Conservation (phyloP, 2,329 filamentous ascomycete genomes). For the Epichloe festucae region DNA sequence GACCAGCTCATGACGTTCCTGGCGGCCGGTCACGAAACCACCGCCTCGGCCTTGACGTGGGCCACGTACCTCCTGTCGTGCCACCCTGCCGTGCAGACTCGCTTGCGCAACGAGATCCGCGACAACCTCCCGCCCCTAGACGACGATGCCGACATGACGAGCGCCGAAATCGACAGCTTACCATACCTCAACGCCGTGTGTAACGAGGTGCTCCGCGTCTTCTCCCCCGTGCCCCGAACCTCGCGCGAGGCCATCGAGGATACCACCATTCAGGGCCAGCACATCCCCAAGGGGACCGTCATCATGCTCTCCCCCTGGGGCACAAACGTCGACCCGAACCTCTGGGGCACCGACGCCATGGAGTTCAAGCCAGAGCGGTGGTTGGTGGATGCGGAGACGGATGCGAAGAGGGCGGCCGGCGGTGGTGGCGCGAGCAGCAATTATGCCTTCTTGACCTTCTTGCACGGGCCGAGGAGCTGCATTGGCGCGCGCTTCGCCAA, state of each 20-base stretch:
- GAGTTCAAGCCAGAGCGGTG: slow-evolving; percentile 72
- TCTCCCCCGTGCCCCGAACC: slow-evolving; percentile 58
- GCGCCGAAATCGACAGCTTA: slow-evolving; percentile 52
- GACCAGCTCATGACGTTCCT: slow-evolving; percentile 89
- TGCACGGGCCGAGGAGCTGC: slow-evolving; percentile 76
- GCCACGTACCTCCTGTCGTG: slow-evolving; percentile 55
- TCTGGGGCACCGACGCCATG: slow-evolving; percentile 67
- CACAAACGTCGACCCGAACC: slow-evolving; percentile 51
- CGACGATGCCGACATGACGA: slow-evolving; percentile 23
- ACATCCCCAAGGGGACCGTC: slow-evolving; percentile 57
- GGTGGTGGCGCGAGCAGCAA: slow-evolving; percentile 59
- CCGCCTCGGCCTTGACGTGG: slow-evolving; percentile 65
- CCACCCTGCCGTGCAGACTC: slow-evolving; percentile 50
- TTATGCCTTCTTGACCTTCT: slow-evolving; percentile 67
- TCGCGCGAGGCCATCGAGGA: slow-evolving; percentile 51
- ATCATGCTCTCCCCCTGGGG: slow-evolving; percentile 55
- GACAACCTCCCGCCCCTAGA: slow-evolving; percentile 39
- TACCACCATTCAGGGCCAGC: slow-evolving; percentile 50
- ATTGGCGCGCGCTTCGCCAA: slow-evolving; percentile 74
- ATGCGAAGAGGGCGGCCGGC: slow-evolving; percentile 33
- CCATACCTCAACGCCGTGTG: slow-evolving; percentile 72
- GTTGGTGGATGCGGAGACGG: slow-evolving; percentile 29
- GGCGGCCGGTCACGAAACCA: slow-evolving; percentile 71
- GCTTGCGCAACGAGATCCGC: slow-evolving; percentile 56
- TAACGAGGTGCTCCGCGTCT: slow-evolving; percentile 63